Evolutionary conservation across 2,329 filamentous ascomycete genomes (phyloP).

Genomic region (Parafenestella ontariensis): DNA sequence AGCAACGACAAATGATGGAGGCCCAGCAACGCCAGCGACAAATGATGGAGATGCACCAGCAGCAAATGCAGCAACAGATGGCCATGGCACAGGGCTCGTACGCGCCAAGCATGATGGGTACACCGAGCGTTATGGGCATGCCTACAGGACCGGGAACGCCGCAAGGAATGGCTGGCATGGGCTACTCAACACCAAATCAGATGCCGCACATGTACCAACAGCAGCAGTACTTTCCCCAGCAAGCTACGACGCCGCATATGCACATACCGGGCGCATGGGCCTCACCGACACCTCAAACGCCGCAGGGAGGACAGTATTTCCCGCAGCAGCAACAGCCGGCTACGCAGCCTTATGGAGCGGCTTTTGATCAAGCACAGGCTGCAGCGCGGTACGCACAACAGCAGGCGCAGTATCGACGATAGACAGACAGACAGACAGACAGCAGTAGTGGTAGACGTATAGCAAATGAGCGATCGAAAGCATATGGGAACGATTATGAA

Average conservation of each 20-base stretch:
- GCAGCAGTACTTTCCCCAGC: conserved; percentile 39
- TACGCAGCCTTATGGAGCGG: conserved; percentile 41
- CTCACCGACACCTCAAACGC: conserved; percentile 32
- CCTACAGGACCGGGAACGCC: conserved; percentile 19
- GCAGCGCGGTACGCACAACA: conserved; percentile 36
- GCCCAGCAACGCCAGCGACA: conserved; percentile 36
- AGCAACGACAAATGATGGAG: conserved; percentile 41
- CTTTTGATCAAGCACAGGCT: conserved; percentile 41
- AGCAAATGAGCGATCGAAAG: background rate
- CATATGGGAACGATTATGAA: background rate
- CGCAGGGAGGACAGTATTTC: conserved; percentile 38
- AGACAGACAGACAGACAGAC: background rate
- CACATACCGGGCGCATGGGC: conserved; percentile 38
- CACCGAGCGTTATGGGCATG: conserved; percentile 24
- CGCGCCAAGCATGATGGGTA: conserved; percentile 29
- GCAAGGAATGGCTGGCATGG: conserved; percentile 29
- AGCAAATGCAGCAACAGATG: conserved; percentile 35
- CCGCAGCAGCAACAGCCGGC: conserved; percentile 29
- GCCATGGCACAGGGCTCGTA: conserved; percentile 33
- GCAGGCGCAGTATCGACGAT: conserved; percentile 18
- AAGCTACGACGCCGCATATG: conserved; percentile 33
- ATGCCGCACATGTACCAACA: conserved; percentile 41
- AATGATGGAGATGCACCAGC: conserved; percentile 31
- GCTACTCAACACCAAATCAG: conserved; percentile 37
- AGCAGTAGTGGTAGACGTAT: background rate